Conservation (phyloP, 257 asterid species). For the Plantago major region DNA sequence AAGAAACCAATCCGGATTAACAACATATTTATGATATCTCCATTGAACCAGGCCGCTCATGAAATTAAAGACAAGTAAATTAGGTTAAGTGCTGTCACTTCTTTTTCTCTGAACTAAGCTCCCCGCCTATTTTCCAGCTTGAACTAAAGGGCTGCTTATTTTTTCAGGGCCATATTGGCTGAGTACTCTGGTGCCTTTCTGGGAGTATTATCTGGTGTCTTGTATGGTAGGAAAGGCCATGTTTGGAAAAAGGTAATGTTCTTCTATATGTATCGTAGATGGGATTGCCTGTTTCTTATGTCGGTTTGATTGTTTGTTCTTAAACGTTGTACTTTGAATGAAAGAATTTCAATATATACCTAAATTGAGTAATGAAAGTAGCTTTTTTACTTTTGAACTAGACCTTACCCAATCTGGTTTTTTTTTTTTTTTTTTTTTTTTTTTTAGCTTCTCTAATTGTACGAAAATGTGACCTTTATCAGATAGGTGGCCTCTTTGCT, state of each 20-base stretch:
- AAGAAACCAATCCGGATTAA: no score
- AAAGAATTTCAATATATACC: not conserved
- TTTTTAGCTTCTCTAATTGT: slow-evolving; percentile 19
- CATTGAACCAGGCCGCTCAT: no score
- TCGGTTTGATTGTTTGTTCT: not conserved
- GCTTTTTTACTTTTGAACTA: slow-evolving; percentile 11
- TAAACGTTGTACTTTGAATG: slow-evolving; percentile 9
- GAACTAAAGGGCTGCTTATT: not conserved
- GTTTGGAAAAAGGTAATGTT: slow-evolving; percentile 75
- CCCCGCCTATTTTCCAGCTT: no score
- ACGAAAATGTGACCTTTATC: slow-evolving; percentile 24
- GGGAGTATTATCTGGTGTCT: slow-evolving; percentile 80
- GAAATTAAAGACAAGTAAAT: no score
- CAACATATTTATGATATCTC: no score
- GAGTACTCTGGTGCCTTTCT: slow-evolving; percentile 98
- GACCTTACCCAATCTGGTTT: slow-evolving; percentile 9
- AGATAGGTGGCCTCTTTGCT: slow-evolving; percentile 91
- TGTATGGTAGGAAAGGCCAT: slow-evolving; percentile 80
- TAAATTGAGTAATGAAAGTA: slow-evolving; percentile 2
- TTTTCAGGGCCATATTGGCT: slow-evolving; percentile 71
- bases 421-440: no score
- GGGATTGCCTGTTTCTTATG: slow-evolving; percentile 3
- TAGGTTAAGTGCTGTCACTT: no score
- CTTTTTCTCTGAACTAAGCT: no score
- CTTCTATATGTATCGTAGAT: slow-evolving; percentile 1